Conservation (phyloP, 371 early-diverging fungal genomes). For the Lichtheimia ramosa region DNA sequence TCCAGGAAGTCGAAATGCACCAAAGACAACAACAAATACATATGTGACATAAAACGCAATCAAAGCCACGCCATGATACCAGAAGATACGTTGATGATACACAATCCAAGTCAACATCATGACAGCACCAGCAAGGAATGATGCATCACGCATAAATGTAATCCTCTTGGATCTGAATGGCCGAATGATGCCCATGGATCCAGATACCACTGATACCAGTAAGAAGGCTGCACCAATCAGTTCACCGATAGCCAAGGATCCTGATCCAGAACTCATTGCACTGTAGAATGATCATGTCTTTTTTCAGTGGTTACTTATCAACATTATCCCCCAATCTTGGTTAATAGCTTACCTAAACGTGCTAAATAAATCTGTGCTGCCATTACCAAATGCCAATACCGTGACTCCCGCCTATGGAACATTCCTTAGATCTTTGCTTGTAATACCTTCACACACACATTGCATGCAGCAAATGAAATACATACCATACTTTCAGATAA, state of each 20-base stretch:
- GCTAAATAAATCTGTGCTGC: slow-evolving; percentile 79
- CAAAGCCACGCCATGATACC: slow-evolving; percentile 59
- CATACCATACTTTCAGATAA: slow-evolving; percentile 70
- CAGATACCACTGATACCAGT: slow-evolving; percentile 72
- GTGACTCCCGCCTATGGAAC: slow-evolving; percentile 79
- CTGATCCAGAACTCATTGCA: slow-evolving; percentile 72
- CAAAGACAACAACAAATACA: slow-evolving; percentile 53
- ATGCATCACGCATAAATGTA: slow-evolving; percentile 72
- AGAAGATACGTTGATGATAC: slow-evolving; percentile 57
- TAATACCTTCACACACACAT: slow-evolving; percentile 5
- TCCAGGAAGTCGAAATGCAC: slow-evolving; percentile 32
- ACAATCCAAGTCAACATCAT: slow-evolving; percentile 62
- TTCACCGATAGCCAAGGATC: slow-evolving; percentile 80
- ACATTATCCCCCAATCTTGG: too few relatives aligned
- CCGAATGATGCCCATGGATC: slow-evolving; percentile 70
- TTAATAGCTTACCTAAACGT: slow-evolving; percentile 52
- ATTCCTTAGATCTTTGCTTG: slow-evolving; percentile 10
- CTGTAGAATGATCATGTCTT: slow-evolving; percentile 19
- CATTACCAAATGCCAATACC: slow-evolving; percentile 84
- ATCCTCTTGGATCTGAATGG: slow-evolving; percentile 63
- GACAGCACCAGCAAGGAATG: slow-evolving; percentile 70
- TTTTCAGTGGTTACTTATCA: too few relatives aligned
- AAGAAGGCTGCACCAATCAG: slow-evolving; percentile 81
- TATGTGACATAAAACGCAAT: slow-evolving; percentile 58
- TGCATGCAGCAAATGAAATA: background rate